Evolutionary conservation across 768 basidiomycete genomes (phyloP), one percentile per base, ranked within the genome.

Genomic region (Sarcomyxa edulis): DNA sequence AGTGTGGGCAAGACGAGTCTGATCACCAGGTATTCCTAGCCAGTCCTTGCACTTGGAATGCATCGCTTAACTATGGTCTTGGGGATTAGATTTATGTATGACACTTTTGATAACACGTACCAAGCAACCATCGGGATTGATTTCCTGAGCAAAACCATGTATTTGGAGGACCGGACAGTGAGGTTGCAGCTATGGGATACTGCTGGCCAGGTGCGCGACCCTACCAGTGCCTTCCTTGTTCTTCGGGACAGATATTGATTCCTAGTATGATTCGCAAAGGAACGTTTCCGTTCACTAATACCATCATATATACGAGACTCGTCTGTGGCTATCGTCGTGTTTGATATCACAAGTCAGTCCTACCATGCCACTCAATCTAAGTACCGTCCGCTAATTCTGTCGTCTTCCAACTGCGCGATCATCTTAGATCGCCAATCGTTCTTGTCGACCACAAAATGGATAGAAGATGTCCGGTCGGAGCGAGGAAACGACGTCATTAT

Each of bases 51-150:
- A 33, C 25, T 44, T 30, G 32, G n/a, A 14, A 20, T 27, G 34
- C 42, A 31, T 43, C 43, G 45, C 41, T 20, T n/a, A 30, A 37
- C 38, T 15, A 23, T 30, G 32, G 30, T 19, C 22, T 6, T n/a
- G n/a, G n/a, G n/a, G n/a, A n/a, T n/a, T 40, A 94, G 90, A 65
- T 88, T 89, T 60, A 94, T 98, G 96, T 99, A 99, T 60, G 96
- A 99, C 65, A 98, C 96, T 1, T 99, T 99, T 62, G 96, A 99
- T 72, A 98, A 98, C 62, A 98, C 95, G 30, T 99, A 99, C 61
- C 90, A 92, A 59, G 92, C 92, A 14, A 95, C 92, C 7, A 95
- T 95, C 56, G 92, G 95, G 42, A 99, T 99, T 63, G 96, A 99
- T 68, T 99, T 99, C 61, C 70, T 99, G 64, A 95, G 92, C 68